These are phyloP conservation scores for Arachnopeziza araneosa DNA, from an alignment of 2,329 filamentous ascomycete species.

Conservation along the genomic window DNA sequence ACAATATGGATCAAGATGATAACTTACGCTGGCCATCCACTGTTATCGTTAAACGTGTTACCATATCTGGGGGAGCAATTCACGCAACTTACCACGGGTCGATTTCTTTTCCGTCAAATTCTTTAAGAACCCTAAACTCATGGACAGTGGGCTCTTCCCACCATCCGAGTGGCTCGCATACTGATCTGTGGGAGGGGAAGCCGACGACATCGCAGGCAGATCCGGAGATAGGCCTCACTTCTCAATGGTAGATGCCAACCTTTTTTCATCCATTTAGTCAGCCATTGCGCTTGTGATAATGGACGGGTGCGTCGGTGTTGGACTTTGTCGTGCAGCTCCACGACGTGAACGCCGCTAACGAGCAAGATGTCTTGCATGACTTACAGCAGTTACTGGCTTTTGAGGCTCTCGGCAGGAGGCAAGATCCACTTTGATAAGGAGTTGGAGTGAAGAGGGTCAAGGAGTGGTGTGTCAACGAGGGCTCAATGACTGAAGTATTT, in stretches of 20 bases:
- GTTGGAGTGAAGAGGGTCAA: background rate
- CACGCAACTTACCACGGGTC: constrained; percentile 57
- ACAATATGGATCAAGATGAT: background rate
- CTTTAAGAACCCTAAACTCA: constrained; percentile 61
- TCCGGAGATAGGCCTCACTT: background rate
- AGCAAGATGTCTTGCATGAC: constrained; percentile 13
- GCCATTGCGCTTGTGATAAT: constrained; percentile 4
- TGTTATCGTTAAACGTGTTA: background rate
- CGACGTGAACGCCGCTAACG: background rate
- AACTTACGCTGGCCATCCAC: constrained; percentile 62
- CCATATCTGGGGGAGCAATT: background rate
- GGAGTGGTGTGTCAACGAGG: constrained; percentile 4
- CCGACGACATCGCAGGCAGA: constrained; percentile 21
- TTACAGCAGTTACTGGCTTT: constrained; percentile 7
- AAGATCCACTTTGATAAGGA: background rate
- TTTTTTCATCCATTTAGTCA: constrained; percentile 3
- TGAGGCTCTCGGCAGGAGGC: background rate
- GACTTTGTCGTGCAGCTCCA: background rate
- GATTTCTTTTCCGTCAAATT: constrained; percentile 66
- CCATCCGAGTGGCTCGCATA: constrained; percentile 27
- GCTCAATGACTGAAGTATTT: constrained; percentile 17
- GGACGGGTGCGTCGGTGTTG: background rate
- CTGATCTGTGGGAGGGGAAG: constrained; percentile 23
- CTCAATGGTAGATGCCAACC: background rate
- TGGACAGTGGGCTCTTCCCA: constrained; percentile 29